phyloP scores from a whole-genome alignment of 2,329 filamentous ascomycete species.

The Epichloe elymi region DNA sequence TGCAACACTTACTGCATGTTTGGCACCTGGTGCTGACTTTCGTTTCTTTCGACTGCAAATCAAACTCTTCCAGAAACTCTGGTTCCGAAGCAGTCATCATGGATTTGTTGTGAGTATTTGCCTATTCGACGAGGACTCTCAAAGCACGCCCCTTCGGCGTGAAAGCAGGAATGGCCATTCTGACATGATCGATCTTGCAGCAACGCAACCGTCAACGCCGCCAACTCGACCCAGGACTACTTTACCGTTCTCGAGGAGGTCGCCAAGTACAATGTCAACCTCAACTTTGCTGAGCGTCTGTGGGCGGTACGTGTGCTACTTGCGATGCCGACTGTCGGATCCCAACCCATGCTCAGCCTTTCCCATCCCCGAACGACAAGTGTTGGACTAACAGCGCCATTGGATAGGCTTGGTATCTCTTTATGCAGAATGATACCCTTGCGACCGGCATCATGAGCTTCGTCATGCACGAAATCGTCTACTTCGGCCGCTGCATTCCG shows the following conservation, averaged over 20 bases:
- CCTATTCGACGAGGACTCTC: conserved; percentile 3
- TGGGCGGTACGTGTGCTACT: conserved; percentile 55
- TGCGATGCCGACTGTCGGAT: background rate
- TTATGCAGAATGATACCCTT: conserved; percentile 94
- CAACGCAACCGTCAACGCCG: conserved; percentile 36
- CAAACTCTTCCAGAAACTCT: background rate
- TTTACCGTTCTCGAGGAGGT: conserved; percentile 49
- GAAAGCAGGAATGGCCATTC: background rate
- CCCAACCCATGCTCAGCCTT: background rate
- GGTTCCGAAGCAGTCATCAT: conserved; percentile 13
- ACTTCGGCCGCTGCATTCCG: conserved; percentile 82
- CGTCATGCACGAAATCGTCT: conserved; percentile 82
- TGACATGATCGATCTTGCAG: conserved; percentile 19
- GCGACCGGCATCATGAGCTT: conserved; percentile 98
- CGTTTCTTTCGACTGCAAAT: background rate
- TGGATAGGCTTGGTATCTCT: conserved; percentile 73
- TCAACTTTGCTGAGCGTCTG: conserved; percentile 75
- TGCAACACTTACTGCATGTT: background rate
- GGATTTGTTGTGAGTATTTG: conserved; percentile 18
- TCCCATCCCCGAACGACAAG: background rate
- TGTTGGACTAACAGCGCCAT: background rate
- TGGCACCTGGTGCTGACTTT: background rate
- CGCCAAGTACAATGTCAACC: conserved; percentile 64
- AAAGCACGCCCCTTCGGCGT: conserved; percentile 6
- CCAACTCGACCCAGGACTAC: conserved; percentile 39